A percentile compares a stretch with the other conserved stretches of the same genome.
These are phyloP conservation scores for Asterophora lycoperdoides DNA, from an alignment of 768 basidiomycete genomes.

Conservation along the genomic window DNA sequence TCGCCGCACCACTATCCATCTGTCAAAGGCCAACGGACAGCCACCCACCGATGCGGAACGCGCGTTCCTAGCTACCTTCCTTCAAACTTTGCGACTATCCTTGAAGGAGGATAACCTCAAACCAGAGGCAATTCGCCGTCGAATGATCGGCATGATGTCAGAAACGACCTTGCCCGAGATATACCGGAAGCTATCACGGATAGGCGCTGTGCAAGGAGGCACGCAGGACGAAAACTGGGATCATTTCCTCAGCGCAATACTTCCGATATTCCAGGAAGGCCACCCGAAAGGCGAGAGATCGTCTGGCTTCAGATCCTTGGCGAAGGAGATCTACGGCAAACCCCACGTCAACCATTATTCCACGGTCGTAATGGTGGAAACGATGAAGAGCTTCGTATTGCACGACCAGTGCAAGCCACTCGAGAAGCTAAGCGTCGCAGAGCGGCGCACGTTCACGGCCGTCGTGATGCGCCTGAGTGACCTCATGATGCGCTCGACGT, in stretches of 20 bases:
- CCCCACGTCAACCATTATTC: neutral
- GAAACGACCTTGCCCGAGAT: constrained; percentile 9
- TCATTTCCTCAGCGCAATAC: constrained; percentile 1
- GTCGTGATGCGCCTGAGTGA: constrained; percentile 5
- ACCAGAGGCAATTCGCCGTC: neutral
- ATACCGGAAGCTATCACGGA: constrained; percentile 7
- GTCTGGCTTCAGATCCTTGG: constrained; percentile 3
- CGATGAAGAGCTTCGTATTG: constrained; percentile 9
- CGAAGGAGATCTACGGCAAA: neutral
- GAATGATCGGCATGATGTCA: constrained; percentile 5
- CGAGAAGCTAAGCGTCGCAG: constrained; percentile 1
- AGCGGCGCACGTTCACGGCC: constrained; percentile 1
- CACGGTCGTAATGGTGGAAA: constrained; percentile 5
- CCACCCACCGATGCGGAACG: constrained; percentile 8
- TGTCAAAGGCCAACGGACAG: constrained; percentile 10
- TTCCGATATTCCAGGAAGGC: constrained; percentile 7
- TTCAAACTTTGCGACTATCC: constrained; percentile 7
- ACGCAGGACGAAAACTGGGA: constrained; percentile 3
- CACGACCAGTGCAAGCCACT: neutral
- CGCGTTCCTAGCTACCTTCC: constrained; percentile 7
- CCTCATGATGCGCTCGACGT: constrained; percentile 9
- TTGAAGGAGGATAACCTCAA: neutral
- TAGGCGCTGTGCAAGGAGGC: neutral
- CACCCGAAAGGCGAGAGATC: constrained; percentile 13
- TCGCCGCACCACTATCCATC: constrained; percentile 6